A percentile compares a stretch with the other conserved stretches of the same genome.
phyloP scores from a whole-genome alignment of 1,139 yeast genomes.

The Yamadazyma diospyri region DNA sequence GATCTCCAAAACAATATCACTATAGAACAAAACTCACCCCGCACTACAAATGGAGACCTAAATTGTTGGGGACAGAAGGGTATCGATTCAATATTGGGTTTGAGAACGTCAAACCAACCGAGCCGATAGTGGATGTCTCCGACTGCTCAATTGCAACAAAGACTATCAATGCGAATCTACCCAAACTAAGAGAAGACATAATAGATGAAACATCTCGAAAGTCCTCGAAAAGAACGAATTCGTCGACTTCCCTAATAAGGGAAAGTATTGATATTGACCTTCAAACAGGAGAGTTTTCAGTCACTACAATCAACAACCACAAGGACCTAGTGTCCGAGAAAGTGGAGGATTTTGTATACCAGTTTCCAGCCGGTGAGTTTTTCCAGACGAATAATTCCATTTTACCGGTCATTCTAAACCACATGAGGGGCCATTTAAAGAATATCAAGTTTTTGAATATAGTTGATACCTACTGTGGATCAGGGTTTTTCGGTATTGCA shows the following conservation, averaged over 20 bases:
- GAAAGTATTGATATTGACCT: slow-evolving; percentile 32
- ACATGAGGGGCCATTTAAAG: slow-evolving; percentile 24
- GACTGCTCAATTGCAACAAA: slow-evolving; percentile 87
- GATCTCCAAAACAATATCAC: slow-evolving; percentile 59
- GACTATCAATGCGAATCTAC: slow-evolving; percentile 48
- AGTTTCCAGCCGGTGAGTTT: slow-evolving; percentile 90
- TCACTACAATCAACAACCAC: slow-evolving; percentile 50
- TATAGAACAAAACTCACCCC: slow-evolving; percentile 95
- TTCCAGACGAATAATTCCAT: slow-evolving; percentile 85
- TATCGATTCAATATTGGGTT: slow-evolving; percentile 27
- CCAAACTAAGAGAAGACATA: slow-evolving; percentile 6
- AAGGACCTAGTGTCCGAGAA: slow-evolving; percentile 79
- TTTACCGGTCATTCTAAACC: slow-evolving; percentile 33
- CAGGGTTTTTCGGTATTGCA: slow-evolving; percentile 44
- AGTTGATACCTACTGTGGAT: slow-evolving; percentile 46
- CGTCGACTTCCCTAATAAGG: slow-evolving; percentile 20
- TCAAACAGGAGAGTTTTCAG: slow-evolving; percentile 28
- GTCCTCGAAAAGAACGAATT: slow-evolving; percentile 4
- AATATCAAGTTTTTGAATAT: slow-evolving; percentile 23
- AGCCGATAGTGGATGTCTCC: slow-evolving; percentile 81
- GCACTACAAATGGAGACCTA: slow-evolving; percentile 63
- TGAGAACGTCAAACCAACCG: slow-evolving; percentile 44
- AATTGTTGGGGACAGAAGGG: not conserved
- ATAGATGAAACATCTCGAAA: not conserved
- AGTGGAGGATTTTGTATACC: slow-evolving; percentile 71